phyloP scores from a whole-genome alignment of 2,329 filamentous ascomycete species.

The Colletotrichum brevisporum region DNA sequence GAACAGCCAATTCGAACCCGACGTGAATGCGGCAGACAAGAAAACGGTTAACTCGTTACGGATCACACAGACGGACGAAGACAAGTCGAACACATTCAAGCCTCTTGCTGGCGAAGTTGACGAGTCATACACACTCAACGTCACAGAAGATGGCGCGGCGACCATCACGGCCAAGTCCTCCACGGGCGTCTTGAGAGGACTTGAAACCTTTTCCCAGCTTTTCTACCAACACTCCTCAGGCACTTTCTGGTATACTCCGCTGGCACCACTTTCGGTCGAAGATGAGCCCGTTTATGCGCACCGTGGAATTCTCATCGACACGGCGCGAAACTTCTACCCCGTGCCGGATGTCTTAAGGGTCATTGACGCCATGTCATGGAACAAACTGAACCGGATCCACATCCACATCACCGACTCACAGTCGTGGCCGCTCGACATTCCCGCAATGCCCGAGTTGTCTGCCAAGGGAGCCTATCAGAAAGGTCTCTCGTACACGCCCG shows the following conservation, averaged over 20 bases:
- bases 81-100: constrained; percentile 70
- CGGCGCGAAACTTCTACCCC: constrained; percentile 79
- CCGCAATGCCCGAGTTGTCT: constrained; percentile 79
- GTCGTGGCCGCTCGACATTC: constrained; percentile 88
- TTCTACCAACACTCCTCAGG: constrained; percentile 80
- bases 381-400: constrained; percentile 87
- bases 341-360: constrained; percentile 78
- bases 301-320: constrained; percentile 85
- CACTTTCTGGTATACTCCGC: constrained; percentile 73
- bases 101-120: constrained; percentile 75
- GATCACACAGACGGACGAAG: constrained; percentile 72
- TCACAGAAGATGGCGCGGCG: constrained; percentile 71
- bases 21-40: constrained; percentile 53
- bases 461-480: constrained; percentile 80
- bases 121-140: constrained; percentile 80
- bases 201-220: constrained; percentile 84
- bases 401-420: constrained; percentile 87
- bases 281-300: constrained; percentile 83
- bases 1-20: constrained; percentile 76
- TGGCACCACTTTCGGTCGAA: constrained; percentile 79
- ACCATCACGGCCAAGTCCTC: constrained; percentile 76
- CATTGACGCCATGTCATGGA: constrained; percentile 83
- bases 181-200: constrained; percentile 78
- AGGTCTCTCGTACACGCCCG: constrained; percentile 76
- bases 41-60: constrained; percentile 70